Percentiles rank a stretch among this genome's conserved stretches.
These are phyloP conservation scores for Aspergillus alliaceus DNA, from an alignment of 2,329 filamentous ascomycete species.

Conservation along the genomic window DNA sequence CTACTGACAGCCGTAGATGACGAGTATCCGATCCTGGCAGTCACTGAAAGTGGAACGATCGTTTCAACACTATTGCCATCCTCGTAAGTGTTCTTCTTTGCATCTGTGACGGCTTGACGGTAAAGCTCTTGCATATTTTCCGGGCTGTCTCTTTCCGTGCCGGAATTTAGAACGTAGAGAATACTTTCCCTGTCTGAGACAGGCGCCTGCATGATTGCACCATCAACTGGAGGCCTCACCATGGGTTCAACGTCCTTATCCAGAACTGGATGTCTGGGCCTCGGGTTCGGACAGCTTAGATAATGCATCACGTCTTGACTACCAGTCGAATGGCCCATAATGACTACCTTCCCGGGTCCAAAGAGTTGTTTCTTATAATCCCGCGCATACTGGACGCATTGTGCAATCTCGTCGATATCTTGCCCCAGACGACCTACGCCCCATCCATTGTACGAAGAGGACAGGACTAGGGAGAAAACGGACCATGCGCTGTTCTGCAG, in stretches of 20 bases:
- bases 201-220: slow-evolving; percentile 6
- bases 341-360: slow-evolving; percentile 53
- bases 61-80: not conserved
- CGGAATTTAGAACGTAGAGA: not conserved
- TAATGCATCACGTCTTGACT: slow-evolving; percentile 29
- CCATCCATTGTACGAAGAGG: slow-evolving; percentile 55
- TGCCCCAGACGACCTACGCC: slow-evolving; percentile 51
- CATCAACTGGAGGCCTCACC: not conserved
- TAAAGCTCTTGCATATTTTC: slow-evolving; percentile 1
- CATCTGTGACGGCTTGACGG: not conserved
- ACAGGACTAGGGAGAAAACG: slow-evolving; percentile 51
- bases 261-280: not conserved
- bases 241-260: not conserved
- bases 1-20: slow-evolving; percentile 51
- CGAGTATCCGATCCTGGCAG: slow-evolving; percentile 16
- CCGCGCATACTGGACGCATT: slow-evolving; percentile 52
- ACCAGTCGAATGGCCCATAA: slow-evolving; percentile 69
- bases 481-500: slow-evolving; percentile 52
- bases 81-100: slow-evolving; percentile 1
- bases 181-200: slow-evolving; percentile 5
- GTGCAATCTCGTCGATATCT: slow-evolving; percentile 55
- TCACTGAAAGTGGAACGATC: not conserved
- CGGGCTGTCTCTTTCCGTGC: slow-evolving; percentile 4
- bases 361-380: slow-evolving; percentile 28
- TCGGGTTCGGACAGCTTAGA: not conserved